Evolutionary conservation across 495 filamentous ascomycete species (phyloP).

Genomic region (Xylaria telfairii): DNA sequence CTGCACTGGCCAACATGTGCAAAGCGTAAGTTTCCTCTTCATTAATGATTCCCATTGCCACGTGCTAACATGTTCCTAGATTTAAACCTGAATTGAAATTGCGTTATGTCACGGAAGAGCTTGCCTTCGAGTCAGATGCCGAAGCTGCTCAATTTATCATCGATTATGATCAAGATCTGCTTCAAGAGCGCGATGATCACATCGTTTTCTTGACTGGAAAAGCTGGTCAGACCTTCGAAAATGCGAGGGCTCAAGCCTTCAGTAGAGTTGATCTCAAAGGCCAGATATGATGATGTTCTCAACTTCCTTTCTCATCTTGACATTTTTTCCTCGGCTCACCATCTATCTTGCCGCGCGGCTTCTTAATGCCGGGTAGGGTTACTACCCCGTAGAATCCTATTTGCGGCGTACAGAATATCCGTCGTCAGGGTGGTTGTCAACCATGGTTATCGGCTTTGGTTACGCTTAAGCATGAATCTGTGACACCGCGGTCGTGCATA

Average conservation of each 20-base stretch:
- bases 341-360: slow-evolving; percentile 20
- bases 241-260: slow-evolving; percentile 72
- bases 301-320: slow-evolving; percentile 27
- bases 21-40: slow-evolving; percentile 74
- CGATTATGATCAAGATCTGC: slow-evolving; percentile 74
- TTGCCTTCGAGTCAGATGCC: slow-evolving; percentile 91
- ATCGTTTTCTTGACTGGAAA: slow-evolving; percentile 79
- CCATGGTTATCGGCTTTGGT: slow-evolving; percentile 28
- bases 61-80: slow-evolving; percentile 58
- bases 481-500: slow-evolving; percentile 28
- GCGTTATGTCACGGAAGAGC: slow-evolving; percentile 91
- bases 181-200: slow-evolving; percentile 75
- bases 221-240: slow-evolving; percentile 74
- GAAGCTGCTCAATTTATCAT: slow-evolving; percentile 88
- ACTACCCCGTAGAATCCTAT: slow-evolving; percentile 33
- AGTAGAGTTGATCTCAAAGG: slow-evolving; percentile 94
- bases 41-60: background rate
- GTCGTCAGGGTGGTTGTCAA: slow-evolving; percentile 21
- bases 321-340: slow-evolving; percentile 28
- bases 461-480: slow-evolving; percentile 27
- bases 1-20: slow-evolving; percentile 87
- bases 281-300: slow-evolving; percentile 71
- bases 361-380: slow-evolving; percentile 18
- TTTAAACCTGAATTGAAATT: slow-evolving; percentile 90
- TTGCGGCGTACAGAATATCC: slow-evolving; percentile 16